Evolutionary conservation across 2,329 filamentous ascomycete genomes (phyloP).

Genomic region (Penicillium sp.): DNA sequence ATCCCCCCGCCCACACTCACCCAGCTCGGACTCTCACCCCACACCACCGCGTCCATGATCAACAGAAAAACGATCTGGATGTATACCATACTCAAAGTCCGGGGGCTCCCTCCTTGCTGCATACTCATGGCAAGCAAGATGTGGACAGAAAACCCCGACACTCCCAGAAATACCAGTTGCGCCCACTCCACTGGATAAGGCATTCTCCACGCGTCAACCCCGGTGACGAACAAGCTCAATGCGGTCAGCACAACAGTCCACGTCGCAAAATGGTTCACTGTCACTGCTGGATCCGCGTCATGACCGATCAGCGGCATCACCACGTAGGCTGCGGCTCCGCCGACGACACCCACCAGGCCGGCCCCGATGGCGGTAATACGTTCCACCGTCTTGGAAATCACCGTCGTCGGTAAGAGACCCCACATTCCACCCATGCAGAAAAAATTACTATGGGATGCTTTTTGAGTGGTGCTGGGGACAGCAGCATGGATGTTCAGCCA

Average conservation of each 20-base stretch:
- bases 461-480: not conserved
- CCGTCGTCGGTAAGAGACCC: no score
- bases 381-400: no score
- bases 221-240: not conserved
- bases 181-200: not conserved
- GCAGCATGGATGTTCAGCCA: no score
- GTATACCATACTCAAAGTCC: no score
- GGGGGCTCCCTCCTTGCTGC: not conserved
- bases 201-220: not conserved
- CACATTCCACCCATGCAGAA: no score
- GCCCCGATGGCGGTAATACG: not conserved
- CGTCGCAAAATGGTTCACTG: not conserved
- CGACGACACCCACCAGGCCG: not conserved
- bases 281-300: not conserved
- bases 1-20: no score
- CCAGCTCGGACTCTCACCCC: no score
- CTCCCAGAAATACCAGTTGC: not conserved
- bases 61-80: no score
- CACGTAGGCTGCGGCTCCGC: not conserved
- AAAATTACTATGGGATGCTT: no score
- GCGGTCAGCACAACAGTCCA: not conserved
- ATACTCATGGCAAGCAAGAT: not conserved
- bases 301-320: conserved; percentile 1
- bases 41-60: no score
- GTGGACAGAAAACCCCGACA: not conserved